phyloP scores from a whole-genome alignment of 768 basidiomycete species.

The Collybiopsis confluens region DNA sequence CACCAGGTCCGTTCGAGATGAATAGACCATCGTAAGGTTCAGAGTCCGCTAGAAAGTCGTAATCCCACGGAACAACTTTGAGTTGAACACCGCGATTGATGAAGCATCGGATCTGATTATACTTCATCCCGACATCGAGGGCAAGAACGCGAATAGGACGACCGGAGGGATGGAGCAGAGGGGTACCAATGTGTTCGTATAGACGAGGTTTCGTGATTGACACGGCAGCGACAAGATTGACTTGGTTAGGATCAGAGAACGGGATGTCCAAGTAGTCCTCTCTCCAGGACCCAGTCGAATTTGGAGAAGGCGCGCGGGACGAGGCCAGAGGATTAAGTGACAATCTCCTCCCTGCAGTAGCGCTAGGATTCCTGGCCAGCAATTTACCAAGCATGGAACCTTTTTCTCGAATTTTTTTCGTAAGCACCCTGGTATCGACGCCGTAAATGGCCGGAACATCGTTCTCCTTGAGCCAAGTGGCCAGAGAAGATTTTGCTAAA shows the following conservation, averaged over 20 bases:
- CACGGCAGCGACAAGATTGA: conserved; percentile 88
- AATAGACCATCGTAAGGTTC: conserved; percentile 94
- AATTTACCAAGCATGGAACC: conserved; percentile 89
- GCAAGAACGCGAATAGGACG: conserved; percentile 82
- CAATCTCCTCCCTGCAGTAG: conserved; percentile 34
- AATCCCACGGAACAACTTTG: conserved; percentile 97
- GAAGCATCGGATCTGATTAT: conserved; percentile 98
- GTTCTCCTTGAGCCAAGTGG: conserved; percentile 92
- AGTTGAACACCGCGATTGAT: conserved; percentile 87
- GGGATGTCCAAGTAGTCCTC: conserved; percentile 80
- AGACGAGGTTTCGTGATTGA: conserved; percentile 67
- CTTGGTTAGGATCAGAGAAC: conserved; percentile 83
- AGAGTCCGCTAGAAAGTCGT: conserved; percentile 76
- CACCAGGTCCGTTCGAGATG: conserved; percentile 96
- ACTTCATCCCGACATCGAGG: conserved; percentile 99
- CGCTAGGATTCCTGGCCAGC: conserved; percentile 56
- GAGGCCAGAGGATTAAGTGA: conserved; percentile 27
- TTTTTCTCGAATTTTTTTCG: conserved; percentile 93
- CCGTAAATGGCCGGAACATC: conserved; percentile 93
- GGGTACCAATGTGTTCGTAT: conserved; percentile 54
- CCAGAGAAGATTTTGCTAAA: conserved; percentile 83
- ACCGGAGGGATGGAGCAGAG: conserved; percentile 71
- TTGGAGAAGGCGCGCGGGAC: conserved; percentile 52
- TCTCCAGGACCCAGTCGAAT: conserved; percentile 60
- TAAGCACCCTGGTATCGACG: conserved; percentile 93